Conservation (phyloP, 768 basidiomycete species). For the Lenzites betulinus region DNA sequence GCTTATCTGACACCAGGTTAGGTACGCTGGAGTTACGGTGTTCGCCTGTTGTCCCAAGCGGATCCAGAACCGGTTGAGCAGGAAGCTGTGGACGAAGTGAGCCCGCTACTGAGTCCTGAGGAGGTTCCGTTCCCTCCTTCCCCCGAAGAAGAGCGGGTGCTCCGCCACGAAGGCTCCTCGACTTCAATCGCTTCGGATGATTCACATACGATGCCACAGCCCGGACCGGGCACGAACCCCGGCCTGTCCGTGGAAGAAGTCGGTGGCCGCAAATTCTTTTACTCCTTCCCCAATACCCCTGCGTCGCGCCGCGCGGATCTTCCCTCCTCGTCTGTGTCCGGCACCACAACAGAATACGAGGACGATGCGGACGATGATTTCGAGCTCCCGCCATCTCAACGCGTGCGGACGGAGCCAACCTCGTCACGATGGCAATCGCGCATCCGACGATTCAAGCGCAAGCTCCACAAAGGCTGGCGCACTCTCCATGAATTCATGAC, state of each 20-base stretch:
- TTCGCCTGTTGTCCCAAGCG: slow-evolving; percentile 76
- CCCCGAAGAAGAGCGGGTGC: slow-evolving; percentile 22
- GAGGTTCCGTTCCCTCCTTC: slow-evolving; percentile 31
- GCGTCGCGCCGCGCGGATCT: slow-evolving; percentile 5
- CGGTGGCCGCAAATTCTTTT: slow-evolving; percentile 45
- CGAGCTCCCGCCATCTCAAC: slow-evolving; percentile 16
- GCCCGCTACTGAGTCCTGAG: slow-evolving; percentile 38
- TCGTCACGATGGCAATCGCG: slow-evolving; percentile 29
- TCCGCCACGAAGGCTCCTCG: slow-evolving; percentile 19
- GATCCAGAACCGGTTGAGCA: slow-evolving; percentile 47
- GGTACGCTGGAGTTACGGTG: slow-evolving; percentile 94
- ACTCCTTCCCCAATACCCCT: slow-evolving; percentile 68
- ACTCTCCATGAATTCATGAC: slow-evolving; percentile 79
- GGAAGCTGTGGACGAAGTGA: slow-evolving; percentile 35
- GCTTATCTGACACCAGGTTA: slow-evolving; percentile 28
- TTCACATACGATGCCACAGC: slow-evolving; percentile 8
- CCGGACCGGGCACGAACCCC: slow-evolving; percentile 7
- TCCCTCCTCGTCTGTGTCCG: slow-evolving; percentile 16
- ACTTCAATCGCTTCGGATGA: slow-evolving; percentile 14
- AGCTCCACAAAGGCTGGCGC: slow-evolving; percentile 35
- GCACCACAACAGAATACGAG: slow-evolving; percentile 23
- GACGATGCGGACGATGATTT: slow-evolving; percentile 25
- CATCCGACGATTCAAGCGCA: slow-evolving; percentile 30
- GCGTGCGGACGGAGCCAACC: slow-evolving; percentile 23
- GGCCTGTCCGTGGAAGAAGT: slow-evolving; percentile 22